phyloP scores from a whole-genome alignment of 2,329 filamentous ascomycete species.

The Penicillium decumbens region DNA sequence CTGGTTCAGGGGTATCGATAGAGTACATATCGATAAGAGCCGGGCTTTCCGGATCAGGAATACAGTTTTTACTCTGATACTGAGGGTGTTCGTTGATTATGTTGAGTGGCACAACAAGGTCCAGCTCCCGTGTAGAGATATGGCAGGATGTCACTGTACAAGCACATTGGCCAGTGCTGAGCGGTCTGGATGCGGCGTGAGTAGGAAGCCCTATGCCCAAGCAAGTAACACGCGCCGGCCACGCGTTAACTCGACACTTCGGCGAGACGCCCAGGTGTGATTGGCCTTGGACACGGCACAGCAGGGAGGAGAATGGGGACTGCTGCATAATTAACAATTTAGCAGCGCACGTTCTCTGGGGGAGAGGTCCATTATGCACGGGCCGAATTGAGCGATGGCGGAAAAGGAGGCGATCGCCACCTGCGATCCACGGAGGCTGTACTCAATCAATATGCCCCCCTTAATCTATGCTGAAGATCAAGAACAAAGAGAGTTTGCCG shows the following conservation, averaged over 20 bases:
- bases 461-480: background rate
- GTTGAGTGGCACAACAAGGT: background rate
- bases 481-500: background rate
- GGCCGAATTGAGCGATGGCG: background rate
- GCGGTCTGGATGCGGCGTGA: conserved; percentile 1
- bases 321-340: conserved; percentile 3
- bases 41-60: background rate
- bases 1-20: background rate
- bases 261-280: conserved; percentile 12
- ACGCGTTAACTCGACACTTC: conserved; percentile 14
- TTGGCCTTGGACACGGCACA: conserved; percentile 1
- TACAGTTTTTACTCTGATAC: background rate
- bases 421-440: background rate
- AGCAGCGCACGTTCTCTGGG: conserved; percentile 7
- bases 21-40: background rate
- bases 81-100: background rate
- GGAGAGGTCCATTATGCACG: conserved; percentile 2
- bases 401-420: conserved; percentile 1
- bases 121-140: background rate
- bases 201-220: conserved; percentile 10
- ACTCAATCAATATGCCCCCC: background rate
- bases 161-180: conserved; percentile 5
- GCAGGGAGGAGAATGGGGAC: background rate
- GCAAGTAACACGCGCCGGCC: conserved; percentile 12
- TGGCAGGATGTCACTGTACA: background rate